phyloP scores from a whole-genome alignment of 768 basidiomycete genomes.

The Hygrocybe coccinea region DNA sequence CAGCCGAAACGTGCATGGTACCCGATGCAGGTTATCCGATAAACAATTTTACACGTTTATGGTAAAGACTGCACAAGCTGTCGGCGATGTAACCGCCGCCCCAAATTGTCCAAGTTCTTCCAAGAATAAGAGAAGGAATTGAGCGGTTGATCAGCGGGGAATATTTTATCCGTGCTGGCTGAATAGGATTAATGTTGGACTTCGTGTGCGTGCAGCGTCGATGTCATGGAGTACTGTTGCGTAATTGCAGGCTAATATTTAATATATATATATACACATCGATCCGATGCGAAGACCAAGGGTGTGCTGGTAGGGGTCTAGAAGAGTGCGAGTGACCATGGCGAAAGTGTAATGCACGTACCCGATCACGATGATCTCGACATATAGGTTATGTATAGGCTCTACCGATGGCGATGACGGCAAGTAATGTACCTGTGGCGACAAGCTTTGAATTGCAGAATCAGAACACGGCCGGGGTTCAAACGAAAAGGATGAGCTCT shows the following conservation, averaged over 20 bases:
- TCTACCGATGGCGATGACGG: no score
- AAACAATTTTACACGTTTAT: background rate
- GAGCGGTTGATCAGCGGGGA: background rate
- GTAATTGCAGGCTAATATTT: background rate
- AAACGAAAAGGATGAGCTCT: background rate
- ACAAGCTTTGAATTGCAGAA: background rate
- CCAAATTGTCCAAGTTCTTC: no score
- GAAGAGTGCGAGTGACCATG: background rate
- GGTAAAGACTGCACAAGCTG: no score
- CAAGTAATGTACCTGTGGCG: no score
- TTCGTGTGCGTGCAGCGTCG: no score
- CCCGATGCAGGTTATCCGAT: background rate
- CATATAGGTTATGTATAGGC: no score
- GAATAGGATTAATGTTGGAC: no score
- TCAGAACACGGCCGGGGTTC: constrained; percentile 1
- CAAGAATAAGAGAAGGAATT: background rate
- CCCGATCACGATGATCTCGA: background rate
- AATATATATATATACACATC: background rate
- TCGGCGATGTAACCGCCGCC: no score
- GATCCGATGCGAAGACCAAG: background rate
- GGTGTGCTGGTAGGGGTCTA: background rate
- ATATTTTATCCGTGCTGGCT: background rate
- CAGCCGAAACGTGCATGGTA: background rate
- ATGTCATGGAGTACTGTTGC: no score
- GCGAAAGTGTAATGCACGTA: background rate